These are phyloP conservation scores for Pelargonium cotyledonis DNA, from an alignment of 441 rosid species.

Conservation along the genomic window DNA sequence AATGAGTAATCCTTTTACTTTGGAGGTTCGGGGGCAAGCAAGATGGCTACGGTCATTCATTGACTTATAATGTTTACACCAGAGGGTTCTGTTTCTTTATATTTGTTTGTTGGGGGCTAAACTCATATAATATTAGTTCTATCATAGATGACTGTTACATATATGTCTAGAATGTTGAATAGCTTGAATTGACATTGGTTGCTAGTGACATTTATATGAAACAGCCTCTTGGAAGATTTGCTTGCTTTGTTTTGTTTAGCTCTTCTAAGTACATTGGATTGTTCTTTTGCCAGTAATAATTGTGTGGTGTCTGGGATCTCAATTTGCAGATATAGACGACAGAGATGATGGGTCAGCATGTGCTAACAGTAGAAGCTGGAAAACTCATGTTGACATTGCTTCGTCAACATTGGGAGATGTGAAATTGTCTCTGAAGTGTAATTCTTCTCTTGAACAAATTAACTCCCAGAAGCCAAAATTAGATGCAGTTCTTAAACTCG, in stretches of 20 bases:
- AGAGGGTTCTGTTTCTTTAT: background rate
- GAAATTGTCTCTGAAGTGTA: constrained; percentile 9
- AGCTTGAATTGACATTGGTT: background rate
- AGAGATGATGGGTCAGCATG: background rate
- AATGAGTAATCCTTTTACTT: background rate
- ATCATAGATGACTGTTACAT: background rate
- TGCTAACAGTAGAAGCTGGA: background rate
- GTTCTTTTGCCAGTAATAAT: background rate
- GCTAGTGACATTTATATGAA: background rate
- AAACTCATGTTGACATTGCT: constrained; percentile 4
- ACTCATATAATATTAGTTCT: background rate
- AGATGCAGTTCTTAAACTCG: constrained; percentile 12
- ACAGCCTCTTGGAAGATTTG: background rate
- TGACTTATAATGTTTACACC: too few species aligned
- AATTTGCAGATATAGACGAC: background rate
- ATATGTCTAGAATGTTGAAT: background rate
- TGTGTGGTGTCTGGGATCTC: constrained; percentile 7
- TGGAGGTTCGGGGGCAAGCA: too few species aligned
- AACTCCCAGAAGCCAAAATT: constrained; percentile 11
- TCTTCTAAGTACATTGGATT: background rate
- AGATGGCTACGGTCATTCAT: too few species aligned
- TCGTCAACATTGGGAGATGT: constrained; percentile 17
- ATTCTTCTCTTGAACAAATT: background rate
- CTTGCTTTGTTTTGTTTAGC: constrained; percentile 1
- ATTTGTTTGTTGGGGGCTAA: background rate